A percentile compares a stretch with the other conserved stretches of the same genome.
Conservation (phyloP, 2,329 filamentous ascomycete species). For the Paramyrothecium roridum region DNA sequence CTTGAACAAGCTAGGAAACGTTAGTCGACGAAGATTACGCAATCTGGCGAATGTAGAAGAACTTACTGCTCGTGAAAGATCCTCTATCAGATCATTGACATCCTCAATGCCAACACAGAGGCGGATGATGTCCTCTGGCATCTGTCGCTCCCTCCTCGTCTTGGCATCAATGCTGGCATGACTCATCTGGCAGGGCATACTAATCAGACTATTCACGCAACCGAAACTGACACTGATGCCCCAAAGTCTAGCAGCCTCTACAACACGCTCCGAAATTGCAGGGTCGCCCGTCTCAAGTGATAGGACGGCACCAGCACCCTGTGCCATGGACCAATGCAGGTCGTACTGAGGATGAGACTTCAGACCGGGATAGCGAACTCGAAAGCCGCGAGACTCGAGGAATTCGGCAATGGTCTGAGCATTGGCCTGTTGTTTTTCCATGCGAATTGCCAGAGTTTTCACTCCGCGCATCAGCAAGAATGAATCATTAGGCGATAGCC, state of each 20-base stretch:
- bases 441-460: conserved; percentile 94
- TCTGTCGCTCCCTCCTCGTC: conserved; percentile 80
- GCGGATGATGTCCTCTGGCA: conserved; percentile 96
- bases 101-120: conserved; percentile 97
- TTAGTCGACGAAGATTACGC: conserved; percentile 15
- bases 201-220: conserved; percentile 97
- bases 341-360: conserved; percentile 96
- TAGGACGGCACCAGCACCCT: conserved; percentile 89
- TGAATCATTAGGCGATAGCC: conserved; percentile 89
- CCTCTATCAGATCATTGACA: conserved; percentile 84
- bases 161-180: conserved; percentile 97
- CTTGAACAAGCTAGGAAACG: conserved; percentile 76
- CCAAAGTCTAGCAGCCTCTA: conserved; percentile 88
- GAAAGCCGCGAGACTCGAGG: conserved; percentile 87
- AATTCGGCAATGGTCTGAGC: conserved; percentile 90
- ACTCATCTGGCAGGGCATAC: conserved; percentile 99
- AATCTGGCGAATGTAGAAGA: not conserved
- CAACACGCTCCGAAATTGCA: conserved; percentile 81
- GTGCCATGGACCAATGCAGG: conserved; percentile 91
- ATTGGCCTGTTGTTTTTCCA: conserved; percentile 97
- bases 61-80: conserved; percentile 85
- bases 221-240: conserved; percentile 97
- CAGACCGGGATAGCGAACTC: conserved; percentile 89
- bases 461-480: conserved; percentile 94
- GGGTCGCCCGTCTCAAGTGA: conserved; percentile 95